Percentiles rank a stretch among this genome's conserved stretches.
phyloP scores from a whole-genome alignment of 345 rosid species.

The Brassica napus region DNA sequence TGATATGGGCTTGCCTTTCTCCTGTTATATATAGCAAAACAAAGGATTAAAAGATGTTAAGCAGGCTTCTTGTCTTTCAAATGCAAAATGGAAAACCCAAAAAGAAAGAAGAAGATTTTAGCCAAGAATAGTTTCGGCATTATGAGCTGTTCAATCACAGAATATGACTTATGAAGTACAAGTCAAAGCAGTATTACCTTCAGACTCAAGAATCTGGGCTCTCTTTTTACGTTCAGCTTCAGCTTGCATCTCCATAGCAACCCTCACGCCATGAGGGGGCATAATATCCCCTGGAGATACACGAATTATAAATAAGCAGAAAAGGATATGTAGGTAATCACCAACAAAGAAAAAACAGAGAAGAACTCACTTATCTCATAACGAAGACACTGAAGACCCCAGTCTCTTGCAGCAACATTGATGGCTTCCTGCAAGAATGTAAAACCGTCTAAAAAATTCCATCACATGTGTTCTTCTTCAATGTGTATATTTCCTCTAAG shows the following conservation, averaged over 20 bases:
- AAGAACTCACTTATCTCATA: constrained; percentile 84
- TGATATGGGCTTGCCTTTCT: constrained; percentile 55
- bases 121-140: neutral
- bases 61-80: neutral
- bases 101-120: neutral
- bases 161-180: constrained; percentile 18
- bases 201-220: constrained; percentile 94
- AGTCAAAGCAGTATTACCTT: constrained; percentile 41
- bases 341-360: constrained; percentile 2
- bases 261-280: constrained; percentile 93
- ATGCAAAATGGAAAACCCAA: neutral
- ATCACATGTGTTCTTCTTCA: constrained; percentile 13
- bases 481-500: neutral
- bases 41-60: neutral
- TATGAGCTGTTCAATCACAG: constrained; percentile 1
- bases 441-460: constrained; percentile 15
- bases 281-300: constrained; percentile 81
- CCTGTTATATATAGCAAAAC: constrained; percentile 23
- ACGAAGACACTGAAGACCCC: constrained; percentile 96
- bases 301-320: constrained; percentile 24
- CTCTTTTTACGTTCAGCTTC: constrained; percentile 98
- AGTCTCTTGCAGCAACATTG: constrained; percentile 87
- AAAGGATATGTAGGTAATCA: constrained; percentile 1
- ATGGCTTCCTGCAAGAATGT: constrained; percentile 68
- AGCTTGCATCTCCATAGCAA: constrained; percentile 99